Base-by-base conservation (phyloP, 352 stramenopile species). In the Phytophthora vignae region DNA sequence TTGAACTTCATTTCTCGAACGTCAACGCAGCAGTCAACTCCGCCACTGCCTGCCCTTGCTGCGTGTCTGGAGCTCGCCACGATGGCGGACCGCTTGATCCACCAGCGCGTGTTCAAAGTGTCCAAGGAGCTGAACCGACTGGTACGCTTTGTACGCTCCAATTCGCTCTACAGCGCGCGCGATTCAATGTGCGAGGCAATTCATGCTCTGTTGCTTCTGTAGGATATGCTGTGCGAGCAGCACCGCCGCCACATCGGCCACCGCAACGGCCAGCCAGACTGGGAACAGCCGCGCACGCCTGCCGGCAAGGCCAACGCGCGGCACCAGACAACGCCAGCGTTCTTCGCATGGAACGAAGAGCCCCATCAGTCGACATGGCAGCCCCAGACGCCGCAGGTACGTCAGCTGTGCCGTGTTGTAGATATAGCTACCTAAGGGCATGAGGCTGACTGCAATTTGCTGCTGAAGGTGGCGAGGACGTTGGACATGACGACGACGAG, bases 201-300 rank as follows among this genome's bases (percentile, higher is more conserved):
- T 15, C 17, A 8, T 12, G 22, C 21, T 25, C 15, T 14, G 27
- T 21, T 55, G 42, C 55, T 15, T 55, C 3, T 11, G 3, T 11
- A 90, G 80, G 73, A 84, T 17, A 6, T 92, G 10, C 46, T 82
- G 36, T 90, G 81, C 42, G 81, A 90, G 64, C 81, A 92, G 55
- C 83, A 90, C 64, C 71, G 79, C 17, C 73, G 69, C 4, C 82
- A 90, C 44, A 76, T 72, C 31, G 60, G 71, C n/a, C 75, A 83
- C 50, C 79, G 76, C n/a, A 46, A 88, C 19, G 84, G 81, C 36
- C 52, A 85, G 22, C 77, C 76, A 3, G 82, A 92, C 60, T 90
- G 81, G 82, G 71, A 71, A 33, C 53, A 38, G 7, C 82, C 76
- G 1, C 42, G 56, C 1, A 73, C 72, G 0, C 69, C 82, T 15